phyloP scores from a whole-genome alignment of 176 grass and related monocot genomes.

The Thalia dealbata region DNA sequence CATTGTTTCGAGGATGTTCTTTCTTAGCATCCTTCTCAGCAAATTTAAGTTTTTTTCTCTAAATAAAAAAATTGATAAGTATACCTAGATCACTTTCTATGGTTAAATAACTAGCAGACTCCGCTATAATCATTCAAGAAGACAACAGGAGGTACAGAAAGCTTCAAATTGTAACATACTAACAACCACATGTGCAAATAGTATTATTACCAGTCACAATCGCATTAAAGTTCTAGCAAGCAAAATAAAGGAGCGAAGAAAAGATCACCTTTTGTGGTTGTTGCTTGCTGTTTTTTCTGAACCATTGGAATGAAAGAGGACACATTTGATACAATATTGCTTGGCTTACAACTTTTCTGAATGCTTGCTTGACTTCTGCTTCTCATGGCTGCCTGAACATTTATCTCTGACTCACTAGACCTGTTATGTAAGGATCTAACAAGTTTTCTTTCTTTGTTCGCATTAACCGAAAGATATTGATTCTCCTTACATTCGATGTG shows the following conservation, averaged over 20 bases:
- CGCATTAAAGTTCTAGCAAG: constrained; percentile 1
- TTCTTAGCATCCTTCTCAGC: too few species aligned
- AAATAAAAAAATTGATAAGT: too few species aligned
- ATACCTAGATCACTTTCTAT: too few species aligned
- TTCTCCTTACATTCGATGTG: constrained; percentile 25
- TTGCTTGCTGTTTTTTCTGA: constrained; percentile 49
- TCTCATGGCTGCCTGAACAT: constrained; percentile 29
- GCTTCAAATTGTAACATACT: neutral
- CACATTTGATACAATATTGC: constrained; percentile 63
- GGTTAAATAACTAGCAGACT: too few species aligned
- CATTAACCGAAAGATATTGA: constrained; percentile 36
- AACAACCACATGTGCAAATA: neutral
- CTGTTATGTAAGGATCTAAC: constrained; percentile 28
- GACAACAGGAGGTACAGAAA: too few species aligned
- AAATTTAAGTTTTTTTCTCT: too few species aligned
- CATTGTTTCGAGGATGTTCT: neutral
- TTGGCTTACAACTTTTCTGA: constrained; percentile 49
- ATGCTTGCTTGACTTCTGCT: constrained; percentile 34
- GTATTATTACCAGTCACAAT: neutral
- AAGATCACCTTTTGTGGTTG: constrained; percentile 35
- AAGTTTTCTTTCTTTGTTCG: constrained; percentile 27
- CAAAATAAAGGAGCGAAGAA: constrained; percentile 7
- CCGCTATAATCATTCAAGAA: too few species aligned
- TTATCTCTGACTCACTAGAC: constrained; percentile 38
- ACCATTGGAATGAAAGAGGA: constrained; percentile 86